Conservation (phyloP, 2,329 filamentous ascomycete species). For the Alternaria rosae region DNA sequence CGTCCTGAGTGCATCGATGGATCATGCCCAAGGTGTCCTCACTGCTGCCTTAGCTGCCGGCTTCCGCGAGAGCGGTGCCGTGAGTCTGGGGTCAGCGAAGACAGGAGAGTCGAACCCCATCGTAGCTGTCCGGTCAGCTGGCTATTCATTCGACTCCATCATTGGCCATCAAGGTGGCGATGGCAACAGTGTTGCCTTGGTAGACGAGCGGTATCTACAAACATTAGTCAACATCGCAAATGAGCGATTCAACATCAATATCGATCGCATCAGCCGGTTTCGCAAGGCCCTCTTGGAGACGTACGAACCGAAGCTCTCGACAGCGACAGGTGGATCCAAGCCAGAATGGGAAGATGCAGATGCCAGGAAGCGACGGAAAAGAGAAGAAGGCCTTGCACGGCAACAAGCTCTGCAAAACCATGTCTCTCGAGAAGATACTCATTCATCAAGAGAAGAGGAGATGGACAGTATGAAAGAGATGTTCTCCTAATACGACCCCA, state of each 20-base stretch:
- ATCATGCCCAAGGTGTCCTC: slow-evolving; percentile 77
- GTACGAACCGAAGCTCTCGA: slow-evolving; percentile 6
- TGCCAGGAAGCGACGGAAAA: slow-evolving; percentile 49
- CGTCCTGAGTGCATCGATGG: slow-evolving; percentile 76
- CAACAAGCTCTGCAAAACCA: slow-evolving; percentile 50
- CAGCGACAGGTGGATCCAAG: slow-evolving; percentile 10
- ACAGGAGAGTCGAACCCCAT: slow-evolving; percentile 67
- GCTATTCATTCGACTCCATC: slow-evolving; percentile 81
- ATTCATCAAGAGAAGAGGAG: background rate
- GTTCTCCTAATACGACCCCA: background rate
- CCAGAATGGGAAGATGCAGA: slow-evolving; percentile 53
- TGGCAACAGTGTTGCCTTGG: slow-evolving; percentile 56
- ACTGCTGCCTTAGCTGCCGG: slow-evolving; percentile 80
- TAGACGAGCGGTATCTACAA: slow-evolving; percentile 71
- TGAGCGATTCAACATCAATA: slow-evolving; percentile 75
- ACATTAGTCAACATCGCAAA: slow-evolving; percentile 75
- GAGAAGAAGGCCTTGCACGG: slow-evolving; percentile 58
- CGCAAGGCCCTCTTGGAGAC: slow-evolving; percentile 57
- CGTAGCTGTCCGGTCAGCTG: slow-evolving; percentile 85
- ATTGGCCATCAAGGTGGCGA: slow-evolving; percentile 64
- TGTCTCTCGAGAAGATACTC: background rate
- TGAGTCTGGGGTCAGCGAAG: slow-evolving; percentile 63
- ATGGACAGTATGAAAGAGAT: background rate
- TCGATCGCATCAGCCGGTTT: slow-evolving; percentile 72
- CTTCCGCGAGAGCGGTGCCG: slow-evolving; percentile 87